These are phyloP conservation scores for Sarcocystis neurona DNA, from an alignment of 169 alveolate species.

Conservation along the genomic window DNA sequence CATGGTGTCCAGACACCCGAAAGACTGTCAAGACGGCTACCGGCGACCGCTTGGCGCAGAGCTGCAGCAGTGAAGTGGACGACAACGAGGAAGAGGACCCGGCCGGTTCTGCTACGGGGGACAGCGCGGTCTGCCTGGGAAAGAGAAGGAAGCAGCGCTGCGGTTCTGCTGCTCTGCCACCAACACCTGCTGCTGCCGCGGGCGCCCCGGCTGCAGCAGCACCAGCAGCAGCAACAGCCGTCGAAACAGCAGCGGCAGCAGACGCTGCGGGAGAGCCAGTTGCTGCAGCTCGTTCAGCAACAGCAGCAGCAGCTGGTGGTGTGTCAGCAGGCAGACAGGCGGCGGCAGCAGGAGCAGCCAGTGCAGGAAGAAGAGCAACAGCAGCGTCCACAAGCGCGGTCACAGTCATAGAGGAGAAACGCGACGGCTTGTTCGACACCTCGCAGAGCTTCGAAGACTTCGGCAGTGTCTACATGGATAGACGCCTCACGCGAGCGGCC, in stretches of 20 bases:
- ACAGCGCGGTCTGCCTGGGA: no score
- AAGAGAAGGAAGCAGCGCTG: no score
- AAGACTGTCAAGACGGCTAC: no score
- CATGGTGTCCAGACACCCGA: no score
- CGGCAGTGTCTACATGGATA: conserved; percentile 50
- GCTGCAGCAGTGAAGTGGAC: no score
- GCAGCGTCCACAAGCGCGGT: conserved; percentile 1
- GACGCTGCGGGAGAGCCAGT: not conserved
- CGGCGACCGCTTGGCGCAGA: no score
- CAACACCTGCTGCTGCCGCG: not conserved
- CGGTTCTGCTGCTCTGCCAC: not conserved
- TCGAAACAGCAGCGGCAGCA: not conserved
- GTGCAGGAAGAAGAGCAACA: no score
- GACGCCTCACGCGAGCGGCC: conserved; percentile 56
- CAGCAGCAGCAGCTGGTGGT: conserved; percentile 20
- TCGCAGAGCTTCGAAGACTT: conserved; percentile 53
- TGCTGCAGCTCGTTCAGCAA: conserved; percentile 1
- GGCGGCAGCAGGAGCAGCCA: conserved; percentile 15
- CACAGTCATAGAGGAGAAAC: not conserved
- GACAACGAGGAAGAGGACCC: no score
- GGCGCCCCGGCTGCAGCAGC: not conserved
- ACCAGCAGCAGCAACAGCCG: not conserved
- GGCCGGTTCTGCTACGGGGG: no score
- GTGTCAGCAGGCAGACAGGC: not conserved
- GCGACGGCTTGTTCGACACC: conserved; percentile 40